A percentile compares a stretch with the other conserved stretches of the same genome.
These are phyloP conservation scores for Sungouiozyma intestinalis DNA, from an alignment of 805 yeast genomes.

Conservation along the genomic window DNA sequence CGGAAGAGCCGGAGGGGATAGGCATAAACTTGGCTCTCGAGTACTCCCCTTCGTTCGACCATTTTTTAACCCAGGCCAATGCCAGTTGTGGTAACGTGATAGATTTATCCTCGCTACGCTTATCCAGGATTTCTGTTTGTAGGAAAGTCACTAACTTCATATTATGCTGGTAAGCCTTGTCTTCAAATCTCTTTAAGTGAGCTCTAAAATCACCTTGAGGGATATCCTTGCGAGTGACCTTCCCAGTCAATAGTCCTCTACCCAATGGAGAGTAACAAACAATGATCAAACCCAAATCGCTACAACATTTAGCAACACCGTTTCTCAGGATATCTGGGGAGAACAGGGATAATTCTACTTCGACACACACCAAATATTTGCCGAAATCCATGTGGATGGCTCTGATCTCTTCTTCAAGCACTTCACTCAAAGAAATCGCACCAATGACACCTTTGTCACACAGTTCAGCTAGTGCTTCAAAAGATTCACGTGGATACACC, in stretches of 20 bases:
- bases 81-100: conserved; percentile 58
- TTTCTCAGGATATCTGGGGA: conserved; percentile 48
- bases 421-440: conserved; percentile 70
- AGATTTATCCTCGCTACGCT: conserved; percentile 36
- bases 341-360: conserved; percentile 69
- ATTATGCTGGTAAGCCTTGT: conserved; percentile 49
- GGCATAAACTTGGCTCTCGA: conserved; percentile 49
- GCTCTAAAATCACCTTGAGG: conserved; percentile 47
- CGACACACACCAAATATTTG: conserved; percentile 54
- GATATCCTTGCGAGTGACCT: conserved; percentile 36
- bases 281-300: conserved; percentile 50
- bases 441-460: conserved; percentile 56
- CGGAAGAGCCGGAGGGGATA: conserved; percentile 67
- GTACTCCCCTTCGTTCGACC: conserved; percentile 29
- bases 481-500: conserved; percentile 39
- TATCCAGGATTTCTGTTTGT: conserved; percentile 36
- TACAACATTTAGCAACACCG: conserved; percentile 53
- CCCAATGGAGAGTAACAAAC: conserved; percentile 80
- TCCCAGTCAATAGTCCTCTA: conserved; percentile 67
- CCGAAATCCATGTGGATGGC: conserved; percentile 43
- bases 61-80: conserved; percentile 51
- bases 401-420: conserved; percentile 46
- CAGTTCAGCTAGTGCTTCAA: conserved; percentile 44
- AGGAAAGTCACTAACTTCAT: conserved; percentile 38
- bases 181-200: conserved; percentile 45